A percentile compares a stretch with the other conserved stretches of the same genome.
phyloP scores from a whole-genome alignment of 352 stramenopile genomes.

The Elongisporangium anandrum region DNA sequence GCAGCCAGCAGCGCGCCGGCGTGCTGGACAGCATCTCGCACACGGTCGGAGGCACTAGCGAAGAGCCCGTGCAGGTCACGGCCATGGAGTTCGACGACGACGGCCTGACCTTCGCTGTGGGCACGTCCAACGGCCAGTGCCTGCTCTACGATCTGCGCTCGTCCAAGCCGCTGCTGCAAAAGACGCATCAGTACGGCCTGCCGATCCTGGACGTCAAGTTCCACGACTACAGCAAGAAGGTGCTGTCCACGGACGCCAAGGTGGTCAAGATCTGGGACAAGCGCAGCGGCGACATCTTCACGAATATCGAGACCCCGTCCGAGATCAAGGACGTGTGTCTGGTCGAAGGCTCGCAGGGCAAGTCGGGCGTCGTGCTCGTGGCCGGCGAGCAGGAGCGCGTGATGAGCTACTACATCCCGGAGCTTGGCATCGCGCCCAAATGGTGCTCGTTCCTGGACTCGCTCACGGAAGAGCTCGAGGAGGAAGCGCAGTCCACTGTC shows the following conservation, averaged over 20 bases:
- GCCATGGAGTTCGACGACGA: slow-evolving; percentile 93
- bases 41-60: slow-evolving; percentile 37
- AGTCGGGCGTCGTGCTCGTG: slow-evolving; percentile 95
- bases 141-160: slow-evolving; percentile 96
- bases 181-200: slow-evolving; percentile 97
- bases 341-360: slow-evolving; percentile 83
- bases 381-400: slow-evolving; percentile 96
- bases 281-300: slow-evolving; percentile 86
- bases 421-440: slow-evolving; percentile 95
- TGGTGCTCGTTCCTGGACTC: slow-evolving; percentile 99
- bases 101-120: slow-evolving; percentile 93
- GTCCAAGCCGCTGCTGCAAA: slow-evolving; percentile 91
- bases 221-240: slow-evolving; percentile 80
- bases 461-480: slow-evolving; percentile 98
- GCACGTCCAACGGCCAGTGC: slow-evolving; percentile 92
- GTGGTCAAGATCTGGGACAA: slow-evolving; percentile 98
- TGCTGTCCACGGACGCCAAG: slow-evolving; percentile 96
- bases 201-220: slow-evolving; percentile 95
- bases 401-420: slow-evolving; percentile 98
- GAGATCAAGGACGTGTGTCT: slow-evolving; percentile 96
- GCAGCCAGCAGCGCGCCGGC: slow-evolving; percentile 67
- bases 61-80: slow-evolving; percentile 81
- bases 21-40: slow-evolving; percentile 56
- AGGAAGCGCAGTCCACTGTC: slow-evolving; percentile 91
- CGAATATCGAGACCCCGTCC: slow-evolving; percentile 96